Evolutionary conservation across 345 rosid genomes (phyloP), one percentile per base, ranked within the genome.

Genomic region (Turnera subulata): DNA sequence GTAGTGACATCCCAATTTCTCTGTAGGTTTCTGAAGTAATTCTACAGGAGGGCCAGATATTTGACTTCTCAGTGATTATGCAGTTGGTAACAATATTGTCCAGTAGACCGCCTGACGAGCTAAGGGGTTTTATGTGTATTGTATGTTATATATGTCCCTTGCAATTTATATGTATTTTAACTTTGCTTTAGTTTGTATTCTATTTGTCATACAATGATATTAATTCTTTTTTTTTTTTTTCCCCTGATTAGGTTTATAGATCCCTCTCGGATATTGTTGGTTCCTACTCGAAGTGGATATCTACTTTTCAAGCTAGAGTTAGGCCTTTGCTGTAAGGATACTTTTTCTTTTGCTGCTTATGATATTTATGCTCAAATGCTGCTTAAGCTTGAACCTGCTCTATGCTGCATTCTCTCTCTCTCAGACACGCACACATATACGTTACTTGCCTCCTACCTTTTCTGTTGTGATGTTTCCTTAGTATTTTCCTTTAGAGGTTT

Each of bases 191-290:
- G 5, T 8, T 3, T 29, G 8, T 8, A 29, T 8, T 29, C 35
- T 29, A 29, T 29, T 29, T n/a, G n/a, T n/a, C n/a, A 29, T 29
- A 29, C n/a, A n/a, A n/a, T 29, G 35, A 29, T 29, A 29, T 3
- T 29, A 29, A 29, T 18, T 5, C 43, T 55, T 64, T 37, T 37
- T 52, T 39, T 35, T 67, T 53, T 33, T 33, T 33, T 56, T 33
- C 21, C 64, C 32, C 69, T 65, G 45, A 39, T 76, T 82, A 92
- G 98, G 96, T 92, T 58, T 84, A 82, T 78, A 89, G 87, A 74
- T 82, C 96, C 50, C 84, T 89, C 58, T 91, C 98, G 26, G 91
- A 92, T 55, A 88, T 86, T 73, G 74, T 88, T 70, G 98, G 96
- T 71, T 92, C 98, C 60, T 92, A 83, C 76, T 88, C 98, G 56